Conservation (phyloP, 768 basidiomycete species). For the Termitomyces sp. region DNA sequence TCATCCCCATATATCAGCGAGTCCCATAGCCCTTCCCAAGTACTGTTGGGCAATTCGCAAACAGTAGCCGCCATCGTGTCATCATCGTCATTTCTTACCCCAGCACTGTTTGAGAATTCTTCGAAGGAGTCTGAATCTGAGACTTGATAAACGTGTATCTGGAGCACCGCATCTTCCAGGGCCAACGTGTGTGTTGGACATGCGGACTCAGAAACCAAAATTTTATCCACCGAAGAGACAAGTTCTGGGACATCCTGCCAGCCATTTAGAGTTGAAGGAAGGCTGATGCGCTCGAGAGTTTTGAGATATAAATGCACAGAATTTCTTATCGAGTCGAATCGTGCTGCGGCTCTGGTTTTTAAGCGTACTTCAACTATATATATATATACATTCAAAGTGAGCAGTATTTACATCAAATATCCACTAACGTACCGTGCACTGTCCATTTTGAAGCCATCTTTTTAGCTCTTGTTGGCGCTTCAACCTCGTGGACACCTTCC, state of each 20-base stretch:
- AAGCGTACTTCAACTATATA: slow-evolving; percentile 79
- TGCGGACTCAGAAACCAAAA: slow-evolving; percentile 66
- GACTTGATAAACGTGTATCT: slow-evolving; percentile 88
- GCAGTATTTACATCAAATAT: not conserved
- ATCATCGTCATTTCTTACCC: slow-evolving; percentile 57
- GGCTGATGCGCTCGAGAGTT: slow-evolving; percentile 60
- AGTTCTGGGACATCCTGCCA: slow-evolving; percentile 78
- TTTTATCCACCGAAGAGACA: slow-evolving; percentile 66
- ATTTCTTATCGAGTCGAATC: slow-evolving; percentile 69
- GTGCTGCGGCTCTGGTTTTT: slow-evolving; percentile 57
- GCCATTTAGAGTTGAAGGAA: slow-evolving; percentile 68
- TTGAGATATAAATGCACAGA: slow-evolving; percentile 50
- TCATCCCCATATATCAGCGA: slow-evolving; percentile 79
- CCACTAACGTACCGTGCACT: slow-evolving; percentile 43
- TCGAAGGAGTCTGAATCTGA: slow-evolving; percentile 60
- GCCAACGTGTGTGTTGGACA: slow-evolving; percentile 49
- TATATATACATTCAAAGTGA: slow-evolving; percentile 20
- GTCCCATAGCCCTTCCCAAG: slow-evolving; percentile 91
- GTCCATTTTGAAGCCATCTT: slow-evolving; percentile 40
- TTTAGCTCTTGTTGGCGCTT: not conserved
- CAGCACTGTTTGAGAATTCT: slow-evolving; percentile 62
- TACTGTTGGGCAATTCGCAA: slow-evolving; percentile 77
- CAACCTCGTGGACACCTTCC: slow-evolving; percentile 6
- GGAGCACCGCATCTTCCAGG: slow-evolving; percentile 54
- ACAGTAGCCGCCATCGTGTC: slow-evolving; percentile 86